Conservation (phyloP, 2,329 filamentous ascomycete species). For the Epichloe glyceriae region DNA sequence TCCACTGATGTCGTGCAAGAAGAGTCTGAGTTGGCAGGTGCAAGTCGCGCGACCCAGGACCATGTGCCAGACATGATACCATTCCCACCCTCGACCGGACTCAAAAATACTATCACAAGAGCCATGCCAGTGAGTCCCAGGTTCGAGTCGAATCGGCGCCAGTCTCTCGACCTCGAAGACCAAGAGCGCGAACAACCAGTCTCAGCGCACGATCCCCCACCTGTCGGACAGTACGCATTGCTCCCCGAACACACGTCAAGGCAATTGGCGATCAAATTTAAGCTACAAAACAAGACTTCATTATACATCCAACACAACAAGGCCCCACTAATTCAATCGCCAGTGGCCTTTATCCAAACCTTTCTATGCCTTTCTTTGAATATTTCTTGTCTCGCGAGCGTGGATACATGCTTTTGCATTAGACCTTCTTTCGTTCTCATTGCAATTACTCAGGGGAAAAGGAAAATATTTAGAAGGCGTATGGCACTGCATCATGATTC, state of each 20-base stretch:
- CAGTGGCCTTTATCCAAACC: too few species aligned
- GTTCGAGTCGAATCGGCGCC: conserved; percentile 17
- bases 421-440: neutral
- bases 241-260: conserved; percentile 26
- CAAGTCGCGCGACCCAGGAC: conserved; percentile 15
- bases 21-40: conserved; percentile 7
- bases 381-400: neutral
- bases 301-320: neutral
- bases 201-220: conserved; percentile 28
- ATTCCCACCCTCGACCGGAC: conserved; percentile 13
- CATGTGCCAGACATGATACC: conserved; percentile 22
- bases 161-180: conserved; percentile 20
- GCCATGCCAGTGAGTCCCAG: conserved; percentile 25
- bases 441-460: neutral
- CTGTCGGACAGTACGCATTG: conserved; percentile 33
- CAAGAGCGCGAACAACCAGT: conserved; percentile 34
- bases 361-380: neutral
- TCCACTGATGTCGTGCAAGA: conserved; percentile 9
- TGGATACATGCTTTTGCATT: neutral
- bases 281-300: neutral
- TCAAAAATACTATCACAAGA: conserved; percentile 20
- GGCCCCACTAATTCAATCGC: neutral
- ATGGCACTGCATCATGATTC: neutral
- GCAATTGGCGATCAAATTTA: conserved; percentile 21
- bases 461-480: neutral